Conservation (phyloP, 371 early-diverging fungal species). For the Mucor irregularis region DNA sequence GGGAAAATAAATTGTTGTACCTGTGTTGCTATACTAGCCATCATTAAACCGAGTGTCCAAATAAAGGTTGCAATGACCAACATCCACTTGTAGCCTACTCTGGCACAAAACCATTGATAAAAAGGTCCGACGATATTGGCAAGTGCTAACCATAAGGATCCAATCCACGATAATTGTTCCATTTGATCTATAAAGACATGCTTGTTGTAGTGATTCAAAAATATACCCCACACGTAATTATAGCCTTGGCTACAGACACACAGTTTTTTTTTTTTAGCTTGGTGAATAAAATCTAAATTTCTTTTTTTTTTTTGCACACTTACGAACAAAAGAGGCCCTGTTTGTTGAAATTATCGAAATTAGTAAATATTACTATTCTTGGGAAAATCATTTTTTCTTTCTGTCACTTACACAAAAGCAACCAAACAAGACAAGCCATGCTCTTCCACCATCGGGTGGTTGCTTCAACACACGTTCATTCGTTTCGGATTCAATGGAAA, state of each 20-base stretch:
- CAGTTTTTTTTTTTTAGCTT: too few species aligned
- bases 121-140: too few species aligned
- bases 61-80: constrained; percentile 49
- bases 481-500: too few species aligned
- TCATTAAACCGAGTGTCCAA: constrained; percentile 55
- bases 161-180: constrained; percentile 42
- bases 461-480: constrained; percentile 18
- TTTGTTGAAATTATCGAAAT: too few species aligned
- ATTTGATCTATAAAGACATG: constrained; percentile 29
- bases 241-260: constrained; percentile 47
- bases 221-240: constrained; percentile 43
- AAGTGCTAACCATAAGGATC: constrained; percentile 40
- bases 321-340: not conserved
- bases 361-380: too few species aligned
- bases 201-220: constrained; percentile 30
- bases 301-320: too few species aligned
- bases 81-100: constrained; percentile 54
- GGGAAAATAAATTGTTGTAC: constrained; percentile 24
- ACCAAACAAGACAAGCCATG: constrained; percentile 35
- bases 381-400: too few species aligned
- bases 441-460: constrained; percentile 31
- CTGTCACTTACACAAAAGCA: constrained; percentile 33
- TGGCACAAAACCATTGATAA: constrained; percentile 44
- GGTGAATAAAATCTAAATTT: too few species aligned
- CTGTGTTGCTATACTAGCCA: constrained; percentile 59